Evolutionary conservation across 345 rosid species (phyloP).

Genomic region (Ailanthus altissimus): DNA sequence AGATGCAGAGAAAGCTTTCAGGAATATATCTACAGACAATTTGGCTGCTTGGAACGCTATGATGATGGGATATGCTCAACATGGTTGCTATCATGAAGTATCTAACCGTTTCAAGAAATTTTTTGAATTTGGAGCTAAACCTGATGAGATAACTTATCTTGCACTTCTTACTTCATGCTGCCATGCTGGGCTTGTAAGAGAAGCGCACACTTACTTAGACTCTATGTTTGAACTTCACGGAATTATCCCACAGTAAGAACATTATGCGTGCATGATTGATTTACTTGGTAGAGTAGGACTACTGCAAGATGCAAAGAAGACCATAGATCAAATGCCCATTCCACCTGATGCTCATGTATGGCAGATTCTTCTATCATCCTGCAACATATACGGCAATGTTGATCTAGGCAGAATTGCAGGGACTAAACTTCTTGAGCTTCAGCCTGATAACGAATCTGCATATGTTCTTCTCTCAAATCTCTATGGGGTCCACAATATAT

Average conservation of each 20-base stretch:
- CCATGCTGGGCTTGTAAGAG: conserved; percentile 44
- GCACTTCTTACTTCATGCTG: conserved; percentile 50
- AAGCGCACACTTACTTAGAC: conserved; percentile 31
- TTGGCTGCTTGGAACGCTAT: conserved; percentile 51
- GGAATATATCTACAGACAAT: conserved; percentile 23
- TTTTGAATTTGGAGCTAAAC: conserved; percentile 37
- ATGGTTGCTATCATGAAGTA: conserved; percentile 35
- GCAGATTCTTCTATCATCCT: conserved; percentile 47
- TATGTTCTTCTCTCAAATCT: conserved; percentile 48
- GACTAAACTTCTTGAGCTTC: conserved; percentile 42
- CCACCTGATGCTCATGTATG: conserved; percentile 43
- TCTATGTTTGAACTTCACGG: conserved; percentile 35
- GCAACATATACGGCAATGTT: conserved; percentile 34
- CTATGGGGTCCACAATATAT: too few relatives aligned
- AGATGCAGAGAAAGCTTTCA: conserved; percentile 41
- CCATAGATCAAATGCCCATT: conserved; percentile 42
- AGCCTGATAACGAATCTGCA: conserved; percentile 42
- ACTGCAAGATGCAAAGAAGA: conserved; percentile 39
- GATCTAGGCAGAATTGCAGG: conserved; percentile 43
- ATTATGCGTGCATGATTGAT: conserved; percentile 46
- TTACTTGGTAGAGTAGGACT: conserved; percentile 47
- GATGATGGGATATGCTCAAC: conserved; percentile 54
- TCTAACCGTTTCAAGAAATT: conserved; percentile 35
- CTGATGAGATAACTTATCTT: conserved; percentile 48
- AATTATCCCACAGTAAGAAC: conserved; percentile 40